A percentile compares a stretch with the other conserved stretches of the same genome.
Conservation (phyloP, 176 grass and related monocot species). For the Carex parvula region DNA sequence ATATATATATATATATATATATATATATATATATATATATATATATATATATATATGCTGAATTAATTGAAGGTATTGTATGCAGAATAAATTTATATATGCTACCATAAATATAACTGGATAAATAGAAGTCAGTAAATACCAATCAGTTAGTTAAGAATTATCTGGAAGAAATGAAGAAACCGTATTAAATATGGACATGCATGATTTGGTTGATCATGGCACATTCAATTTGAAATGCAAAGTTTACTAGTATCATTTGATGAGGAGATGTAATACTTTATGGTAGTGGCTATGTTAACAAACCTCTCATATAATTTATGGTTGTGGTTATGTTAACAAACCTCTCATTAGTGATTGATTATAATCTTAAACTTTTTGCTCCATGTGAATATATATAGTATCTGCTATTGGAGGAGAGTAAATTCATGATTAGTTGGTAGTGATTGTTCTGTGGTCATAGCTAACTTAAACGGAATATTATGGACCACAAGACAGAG, state of each 20-base stretch:
- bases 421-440: background rate
- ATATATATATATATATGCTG: background rate
- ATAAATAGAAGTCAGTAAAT: background rate
- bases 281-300: no score
- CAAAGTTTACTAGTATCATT: background rate
- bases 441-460: background rate
- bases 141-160: background rate
- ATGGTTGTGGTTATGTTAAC: background rate
- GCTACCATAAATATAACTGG: no score
- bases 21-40: no score
- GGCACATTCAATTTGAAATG: background rate
- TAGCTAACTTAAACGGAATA: background rate
- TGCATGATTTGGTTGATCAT: background rate
- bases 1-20: no score
- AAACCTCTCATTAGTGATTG: background rate
- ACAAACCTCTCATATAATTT: no score
- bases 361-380: background rate
- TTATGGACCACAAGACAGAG: background rate
- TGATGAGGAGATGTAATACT: background rate
- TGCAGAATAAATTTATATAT: background rate
- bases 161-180: background rate
- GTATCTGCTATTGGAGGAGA: background rate
- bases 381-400: background rate
- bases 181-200: background rate
- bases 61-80: background rate